Evolutionary conservation across 768 basidiomycete genomes (phyloP).

Genomic region (Lentinula boryana): DNA sequence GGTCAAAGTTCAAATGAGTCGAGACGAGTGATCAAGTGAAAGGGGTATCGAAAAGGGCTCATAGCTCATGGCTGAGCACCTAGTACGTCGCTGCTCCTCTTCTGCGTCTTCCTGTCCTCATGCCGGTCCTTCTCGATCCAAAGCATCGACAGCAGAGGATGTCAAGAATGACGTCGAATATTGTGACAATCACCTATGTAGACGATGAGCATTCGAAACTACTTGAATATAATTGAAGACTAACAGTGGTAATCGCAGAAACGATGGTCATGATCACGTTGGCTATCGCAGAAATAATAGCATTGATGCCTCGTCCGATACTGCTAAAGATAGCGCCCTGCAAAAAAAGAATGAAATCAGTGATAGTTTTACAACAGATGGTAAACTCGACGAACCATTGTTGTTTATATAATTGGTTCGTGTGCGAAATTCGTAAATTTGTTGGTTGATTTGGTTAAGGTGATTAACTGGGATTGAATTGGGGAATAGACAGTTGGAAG

Average conservation of each 20-base stretch:
- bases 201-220: neutral
- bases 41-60: no score
- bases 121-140: neutral
- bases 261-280: constrained; percentile 55
- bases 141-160: constrained; percentile 47
- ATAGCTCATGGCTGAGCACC: neutral
- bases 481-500: no score
- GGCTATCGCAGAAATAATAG: constrained; percentile 58
- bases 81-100: neutral
- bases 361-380: neutral
- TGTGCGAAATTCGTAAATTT: no score
- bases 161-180: constrained; percentile 55
- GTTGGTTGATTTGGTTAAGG: no score
- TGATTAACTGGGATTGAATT: no score
- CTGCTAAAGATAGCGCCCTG: constrained; percentile 58
- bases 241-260: constrained; percentile 48
- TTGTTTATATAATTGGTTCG: neutral
- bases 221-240: constrained; percentile 13
- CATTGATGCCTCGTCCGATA: constrained; percentile 56
- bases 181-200: constrained; percentile 54
- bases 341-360: neutral
- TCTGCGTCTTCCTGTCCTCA: neutral
- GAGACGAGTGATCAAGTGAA: no score
- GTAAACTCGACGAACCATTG: neutral
- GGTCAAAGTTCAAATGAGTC: no score